These are phyloP conservation scores for Penicillium sp. DNA, from an alignment of 2,329 filamentous ascomycete species.

Conservation along the genomic window DNA sequence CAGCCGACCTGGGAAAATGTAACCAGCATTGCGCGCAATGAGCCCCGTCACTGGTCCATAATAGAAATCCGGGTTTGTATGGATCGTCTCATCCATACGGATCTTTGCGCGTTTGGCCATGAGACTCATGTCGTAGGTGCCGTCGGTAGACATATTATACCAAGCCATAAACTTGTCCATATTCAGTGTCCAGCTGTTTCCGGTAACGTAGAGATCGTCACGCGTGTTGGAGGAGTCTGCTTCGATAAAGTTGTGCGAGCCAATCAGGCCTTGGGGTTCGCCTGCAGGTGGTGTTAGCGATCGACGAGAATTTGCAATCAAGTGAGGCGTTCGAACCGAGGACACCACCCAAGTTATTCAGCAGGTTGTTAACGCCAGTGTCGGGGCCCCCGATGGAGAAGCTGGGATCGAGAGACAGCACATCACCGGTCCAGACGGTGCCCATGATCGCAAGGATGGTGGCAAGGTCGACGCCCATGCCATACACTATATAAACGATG, in stretches of 20 bases:
- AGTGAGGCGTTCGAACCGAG: slow-evolving; percentile 29
- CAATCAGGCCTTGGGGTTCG: slow-evolving; percentile 48
- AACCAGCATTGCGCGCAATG: slow-evolving; percentile 50
- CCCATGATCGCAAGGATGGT: slow-evolving; percentile 47
- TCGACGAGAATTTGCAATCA: not conserved
- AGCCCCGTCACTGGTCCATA: slow-evolving; percentile 54
- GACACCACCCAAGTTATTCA: slow-evolving; percentile 46
- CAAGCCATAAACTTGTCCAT: slow-evolving; percentile 52
- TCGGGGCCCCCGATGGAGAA: slow-evolving; percentile 54
- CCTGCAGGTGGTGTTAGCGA: slow-evolving; percentile 22
- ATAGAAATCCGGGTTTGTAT: slow-evolving; percentile 55
- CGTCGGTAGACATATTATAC: slow-evolving; percentile 43
- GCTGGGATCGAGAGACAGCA: slow-evolving; percentile 48
- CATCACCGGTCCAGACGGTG: slow-evolving; percentile 51
- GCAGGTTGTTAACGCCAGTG: slow-evolving; percentile 39
- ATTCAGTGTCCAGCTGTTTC: slow-evolving; percentile 52
- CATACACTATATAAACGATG: slow-evolving; percentile 37
- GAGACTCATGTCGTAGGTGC: slow-evolving; percentile 43
- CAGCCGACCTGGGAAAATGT: slow-evolving; percentile 45
- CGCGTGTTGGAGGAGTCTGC: slow-evolving; percentile 53
- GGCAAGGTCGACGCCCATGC: slow-evolving; percentile 48
- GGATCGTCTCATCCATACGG: slow-evolving; percentile 49
- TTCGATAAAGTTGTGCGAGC: slow-evolving; percentile 58
- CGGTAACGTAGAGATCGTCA: slow-evolving; percentile 52
- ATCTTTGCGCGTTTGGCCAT: slow-evolving; percentile 45